These are phyloP conservation scores for Penicillium rolfsii DNA, from an alignment of 2,329 filamentous ascomycete species.

Conservation along the genomic window DNA sequence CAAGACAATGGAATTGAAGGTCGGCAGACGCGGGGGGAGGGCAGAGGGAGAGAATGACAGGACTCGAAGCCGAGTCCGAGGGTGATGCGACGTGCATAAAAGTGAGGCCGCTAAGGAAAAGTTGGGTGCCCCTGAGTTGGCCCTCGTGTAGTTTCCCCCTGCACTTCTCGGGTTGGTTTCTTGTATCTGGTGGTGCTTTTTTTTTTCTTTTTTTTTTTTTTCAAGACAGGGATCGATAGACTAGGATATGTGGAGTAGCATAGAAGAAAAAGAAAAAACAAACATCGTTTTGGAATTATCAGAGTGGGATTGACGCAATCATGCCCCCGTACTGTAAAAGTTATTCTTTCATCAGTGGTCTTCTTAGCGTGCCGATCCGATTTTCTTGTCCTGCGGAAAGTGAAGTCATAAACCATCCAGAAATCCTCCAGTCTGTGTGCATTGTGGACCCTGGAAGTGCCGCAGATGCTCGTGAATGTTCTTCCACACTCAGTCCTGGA, in stretches of 20 bases:
- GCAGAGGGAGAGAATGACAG: not conserved
- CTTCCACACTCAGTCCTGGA: too few species aligned
- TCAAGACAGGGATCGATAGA: too few species aligned
- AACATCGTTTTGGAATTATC: too few species aligned
- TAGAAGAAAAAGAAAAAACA: too few species aligned
- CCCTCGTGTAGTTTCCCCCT: not conserved
- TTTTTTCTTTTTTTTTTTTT: not conserved
- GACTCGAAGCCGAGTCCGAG: not conserved
- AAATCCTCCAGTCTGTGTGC: too few species aligned
- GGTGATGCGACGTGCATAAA: constrained; percentile 21
- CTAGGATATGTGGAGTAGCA: too few species aligned
- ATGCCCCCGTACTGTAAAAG: too few species aligned
- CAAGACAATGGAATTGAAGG: not conserved
- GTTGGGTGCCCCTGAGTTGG: not conserved
- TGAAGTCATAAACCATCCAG: not conserved
- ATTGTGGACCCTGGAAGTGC: too few species aligned
- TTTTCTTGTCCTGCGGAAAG: not conserved
- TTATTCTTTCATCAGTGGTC: too few species aligned
- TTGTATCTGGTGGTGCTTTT: too few species aligned
- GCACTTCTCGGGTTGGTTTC: not conserved
- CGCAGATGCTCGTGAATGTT: not conserved
- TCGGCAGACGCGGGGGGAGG: not conserved
- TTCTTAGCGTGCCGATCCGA: not conserved
- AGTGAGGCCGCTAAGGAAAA: constrained; percentile 10
- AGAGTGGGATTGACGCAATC: too few species aligned